Conservation (phyloP, 768 basidiomycete genomes). For the Lentinula detonsa region DNA sequence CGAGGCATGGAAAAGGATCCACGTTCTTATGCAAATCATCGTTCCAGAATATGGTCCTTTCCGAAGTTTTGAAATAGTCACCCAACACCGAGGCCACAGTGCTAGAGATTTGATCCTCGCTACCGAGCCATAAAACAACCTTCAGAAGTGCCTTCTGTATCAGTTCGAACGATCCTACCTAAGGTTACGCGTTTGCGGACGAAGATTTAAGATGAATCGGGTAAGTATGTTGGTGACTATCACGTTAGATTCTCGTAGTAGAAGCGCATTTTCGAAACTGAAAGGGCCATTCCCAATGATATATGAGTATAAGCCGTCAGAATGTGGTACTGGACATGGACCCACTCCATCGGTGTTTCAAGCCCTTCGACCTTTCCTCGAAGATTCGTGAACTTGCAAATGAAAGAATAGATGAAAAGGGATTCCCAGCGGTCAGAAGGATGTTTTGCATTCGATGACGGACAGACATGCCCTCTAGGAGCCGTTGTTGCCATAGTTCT, state of each 20-base stretch:
- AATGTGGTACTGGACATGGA: slow-evolving; percentile 17
- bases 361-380: slow-evolving; percentile 73
- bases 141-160: slow-evolving; percentile 16
- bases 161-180: slow-evolving; percentile 50
- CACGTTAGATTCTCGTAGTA: slow-evolving; percentile 65
- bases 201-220: slow-evolving; percentile 76
- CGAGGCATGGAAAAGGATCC: slow-evolving; percentile 63
- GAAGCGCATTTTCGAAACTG: slow-evolving; percentile 76
- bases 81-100: slow-evolving; percentile 64
- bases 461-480: slow-evolving; percentile 42
- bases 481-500: slow-evolving; percentile 23
- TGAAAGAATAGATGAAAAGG: slow-evolving; percentile 80
- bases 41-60: slow-evolving; percentile 79
- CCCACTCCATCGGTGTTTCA: slow-evolving; percentile 81
- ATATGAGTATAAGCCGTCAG: slow-evolving; percentile 16
- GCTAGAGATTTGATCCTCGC: slow-evolving; percentile 76
- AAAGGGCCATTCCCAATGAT: slow-evolving; percentile 24
- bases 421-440: slow-evolving; percentile 85
- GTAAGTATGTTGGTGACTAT: slow-evolving; percentile 68
- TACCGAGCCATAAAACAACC: slow-evolving; percentile 30
- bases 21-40: slow-evolving; percentile 60
- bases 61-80: slow-evolving; percentile 67
- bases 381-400: slow-evolving; percentile 75
- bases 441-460: slow-evolving; percentile 60
- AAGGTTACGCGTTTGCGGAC: slow-evolving; percentile 86